Evolutionary conservation across 208 protist species (phyloP).

Genomic region (Trypanosoma avium): DNA sequence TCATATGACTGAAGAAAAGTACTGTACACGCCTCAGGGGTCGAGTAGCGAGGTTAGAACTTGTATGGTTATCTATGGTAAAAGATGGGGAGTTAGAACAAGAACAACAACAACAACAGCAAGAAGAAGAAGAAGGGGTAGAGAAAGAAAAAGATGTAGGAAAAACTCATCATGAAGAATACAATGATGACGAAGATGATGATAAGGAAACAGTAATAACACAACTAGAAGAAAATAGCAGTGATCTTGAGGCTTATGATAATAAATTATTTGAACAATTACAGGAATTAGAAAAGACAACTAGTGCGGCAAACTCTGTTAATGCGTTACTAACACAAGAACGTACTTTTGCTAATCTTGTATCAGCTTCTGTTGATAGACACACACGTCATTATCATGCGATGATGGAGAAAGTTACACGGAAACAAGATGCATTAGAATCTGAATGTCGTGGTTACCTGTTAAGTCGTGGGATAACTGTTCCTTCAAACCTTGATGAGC

Average conservation of each 20-base stretch:
- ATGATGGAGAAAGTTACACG: slow-evolving; percentile 32
- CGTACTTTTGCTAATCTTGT: slow-evolving; percentile 44
- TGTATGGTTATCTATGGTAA: slow-evolving; percentile 37
- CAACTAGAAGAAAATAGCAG: too few species aligned
- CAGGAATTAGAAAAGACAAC: slow-evolving; percentile 45
- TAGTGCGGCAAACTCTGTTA: slow-evolving; percentile 25
- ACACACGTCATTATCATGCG: slow-evolving; percentile 36
- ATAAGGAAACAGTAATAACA: too few species aligned
- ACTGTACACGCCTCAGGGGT: slow-evolving; percentile 52
- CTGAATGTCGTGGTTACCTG: slow-evolving; percentile 44
- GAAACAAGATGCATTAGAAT: slow-evolving; percentile 40
- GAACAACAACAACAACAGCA: too few species aligned
- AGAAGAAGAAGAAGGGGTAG: slow-evolving; percentile 23
- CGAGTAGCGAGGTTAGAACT: slow-evolving; percentile 43
- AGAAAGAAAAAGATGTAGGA: too few species aligned
- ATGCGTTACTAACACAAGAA: slow-evolving; percentile 48
- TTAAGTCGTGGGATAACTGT: slow-evolving; percentile 36
- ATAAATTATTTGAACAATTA: slow-evolving; percentile 42
- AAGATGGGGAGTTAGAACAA: slow-evolving; percentile 27
- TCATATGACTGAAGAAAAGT: slow-evolving; percentile 47
- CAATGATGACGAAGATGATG: slow-evolving; percentile 26
- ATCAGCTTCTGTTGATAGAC: slow-evolving; percentile 40
- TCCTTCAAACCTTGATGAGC: slow-evolving; percentile 25
- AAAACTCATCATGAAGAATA: too few species aligned
- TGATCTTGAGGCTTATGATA: slow-evolving; percentile 37